phyloP scores from a whole-genome alignment of 495 filamentous ascomycete species.

The Elaphomyces granulatus region DNA sequence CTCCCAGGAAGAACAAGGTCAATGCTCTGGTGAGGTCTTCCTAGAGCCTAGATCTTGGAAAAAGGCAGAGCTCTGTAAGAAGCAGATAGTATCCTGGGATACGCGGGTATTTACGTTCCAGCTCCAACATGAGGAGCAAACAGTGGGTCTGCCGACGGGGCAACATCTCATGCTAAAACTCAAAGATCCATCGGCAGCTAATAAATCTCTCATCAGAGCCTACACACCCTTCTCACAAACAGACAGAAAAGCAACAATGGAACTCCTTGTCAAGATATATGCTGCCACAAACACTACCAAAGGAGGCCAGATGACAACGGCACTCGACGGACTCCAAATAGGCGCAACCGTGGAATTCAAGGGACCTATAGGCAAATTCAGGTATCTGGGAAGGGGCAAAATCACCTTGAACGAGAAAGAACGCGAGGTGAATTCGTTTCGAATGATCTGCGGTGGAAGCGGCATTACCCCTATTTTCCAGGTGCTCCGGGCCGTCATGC shows the following conservation, averaged over 20 bases:
- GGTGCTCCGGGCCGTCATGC: constrained; percentile 64
- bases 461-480: constrained; percentile 91
- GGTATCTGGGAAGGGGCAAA: constrained; percentile 55
- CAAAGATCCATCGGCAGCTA: constrained; percentile 44
- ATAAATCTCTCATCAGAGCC: constrained; percentile 63
- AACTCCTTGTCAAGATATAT: constrained; percentile 81
- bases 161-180: constrained; percentile 85
- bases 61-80: constrained; percentile 49
- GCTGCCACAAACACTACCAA: constrained; percentile 40
- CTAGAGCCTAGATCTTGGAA: constrained; percentile 59
- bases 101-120: constrained; percentile 72
- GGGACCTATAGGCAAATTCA: constrained; percentile 79
- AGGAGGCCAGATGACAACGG: constrained; percentile 78
- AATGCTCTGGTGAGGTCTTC: constrained; percentile 38
- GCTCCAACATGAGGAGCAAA: constrained; percentile 58
- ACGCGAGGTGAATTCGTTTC: constrained; percentile 49
- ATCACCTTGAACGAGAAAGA: constrained; percentile 47
- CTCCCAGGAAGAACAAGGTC: constrained; percentile 6
- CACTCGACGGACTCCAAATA: constrained; percentile 56
- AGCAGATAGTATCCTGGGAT: constrained; percentile 59
- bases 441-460: constrained; percentile 82
- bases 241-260: constrained; percentile 44
- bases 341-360: constrained; percentile 72
- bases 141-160: constrained; percentile 67
- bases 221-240: constrained; percentile 78